Evolutionary conservation across 164 flowering plant species (phyloP).

Genomic region (Chimonanthus praecox): DNA sequence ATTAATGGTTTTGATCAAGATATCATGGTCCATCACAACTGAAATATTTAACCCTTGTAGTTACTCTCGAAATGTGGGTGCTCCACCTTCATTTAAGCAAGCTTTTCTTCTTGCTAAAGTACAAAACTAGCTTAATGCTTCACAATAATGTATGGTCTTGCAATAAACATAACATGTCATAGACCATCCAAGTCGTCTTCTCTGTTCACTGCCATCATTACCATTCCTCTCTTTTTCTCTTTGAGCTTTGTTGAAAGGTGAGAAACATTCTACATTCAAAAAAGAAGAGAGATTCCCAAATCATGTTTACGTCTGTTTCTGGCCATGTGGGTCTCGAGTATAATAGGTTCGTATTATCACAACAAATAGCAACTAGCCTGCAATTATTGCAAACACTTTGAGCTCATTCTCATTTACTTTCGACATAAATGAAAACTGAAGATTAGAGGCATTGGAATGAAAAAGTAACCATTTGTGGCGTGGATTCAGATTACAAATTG

Average conservation of each 20-base stretch:
- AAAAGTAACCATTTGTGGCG: background rate
- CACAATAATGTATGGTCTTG: constrained; percentile 39
- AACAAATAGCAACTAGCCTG: constrained; percentile 19
- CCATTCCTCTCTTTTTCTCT: constrained; percentile 16
- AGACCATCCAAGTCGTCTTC: constrained; percentile 29
- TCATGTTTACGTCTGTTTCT: constrained; percentile 3
- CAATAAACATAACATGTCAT: constrained; percentile 6
- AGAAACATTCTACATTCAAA: constrained; percentile 32
- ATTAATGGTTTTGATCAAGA: background rate
- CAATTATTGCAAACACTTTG: constrained; percentile 9
- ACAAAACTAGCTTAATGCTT: constrained; percentile 32
- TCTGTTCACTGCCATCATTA: constrained; percentile 34
- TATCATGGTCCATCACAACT: background rate
- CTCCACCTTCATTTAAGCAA: background rate
- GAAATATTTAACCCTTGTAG: background rate
- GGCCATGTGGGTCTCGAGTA: constrained; percentile 9
- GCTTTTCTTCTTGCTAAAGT: constrained; percentile 18
- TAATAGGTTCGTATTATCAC: constrained; percentile 15
- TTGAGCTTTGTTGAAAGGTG: constrained; percentile 36
- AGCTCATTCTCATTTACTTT: constrained; percentile 5
- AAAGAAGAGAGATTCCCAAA: constrained; percentile 27
- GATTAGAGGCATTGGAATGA: background rate
- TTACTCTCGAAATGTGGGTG: constrained; percentile 1
- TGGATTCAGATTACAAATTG: too few species aligned
- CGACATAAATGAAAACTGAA: background rate